Percentiles rank a stretch among this genome's conserved stretches.
Evolutionary conservation across 1,139 yeast genomes (phyloP).

Genomic region (Geotrichum reessii): DNA sequence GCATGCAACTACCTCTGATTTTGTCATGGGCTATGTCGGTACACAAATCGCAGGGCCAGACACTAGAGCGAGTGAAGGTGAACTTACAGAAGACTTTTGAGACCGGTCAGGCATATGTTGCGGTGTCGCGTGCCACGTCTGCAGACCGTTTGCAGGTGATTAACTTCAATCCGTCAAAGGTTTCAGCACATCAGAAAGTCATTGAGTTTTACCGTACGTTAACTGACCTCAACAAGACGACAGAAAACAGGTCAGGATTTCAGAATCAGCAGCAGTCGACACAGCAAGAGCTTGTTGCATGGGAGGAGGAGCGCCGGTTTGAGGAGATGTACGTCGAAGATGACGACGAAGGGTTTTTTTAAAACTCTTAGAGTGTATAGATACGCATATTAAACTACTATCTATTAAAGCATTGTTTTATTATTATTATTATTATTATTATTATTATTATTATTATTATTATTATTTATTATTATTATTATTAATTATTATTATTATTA

Average conservation of each 20-base stretch:
- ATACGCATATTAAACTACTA: not conserved
- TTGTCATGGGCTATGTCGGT: conserved; percentile 87
- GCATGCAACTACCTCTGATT: conserved; percentile 66
- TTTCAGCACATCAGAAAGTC: conserved; percentile 62
- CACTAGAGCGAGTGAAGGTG: conserved; percentile 69
- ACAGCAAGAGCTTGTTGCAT: not conserved
- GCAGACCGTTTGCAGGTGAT: conserved; percentile 66
- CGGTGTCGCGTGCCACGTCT: conserved; percentile 80
- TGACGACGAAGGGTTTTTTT: not conserved
- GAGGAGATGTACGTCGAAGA: not conserved
- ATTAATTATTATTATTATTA: not conserved
- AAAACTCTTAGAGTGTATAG: not conserved
- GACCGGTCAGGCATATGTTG: conserved; percentile 85
- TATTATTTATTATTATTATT: not conserved
- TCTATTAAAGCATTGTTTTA: not conserved
- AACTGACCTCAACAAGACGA: not conserved
- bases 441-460: not conserved
- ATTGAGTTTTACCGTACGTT: conserved; percentile 54
- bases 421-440: not conserved
- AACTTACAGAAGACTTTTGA: conserved; percentile 69
- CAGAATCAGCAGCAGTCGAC: not conserved
- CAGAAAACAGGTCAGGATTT: not conserved
- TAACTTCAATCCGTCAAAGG: conserved; percentile 60
- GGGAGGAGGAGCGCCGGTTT: not conserved
- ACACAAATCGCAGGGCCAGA: conserved; percentile 91